phyloP scores from a whole-genome alignment of 495 filamentous ascomycete genomes.

The Glonium stellatum region DNA sequence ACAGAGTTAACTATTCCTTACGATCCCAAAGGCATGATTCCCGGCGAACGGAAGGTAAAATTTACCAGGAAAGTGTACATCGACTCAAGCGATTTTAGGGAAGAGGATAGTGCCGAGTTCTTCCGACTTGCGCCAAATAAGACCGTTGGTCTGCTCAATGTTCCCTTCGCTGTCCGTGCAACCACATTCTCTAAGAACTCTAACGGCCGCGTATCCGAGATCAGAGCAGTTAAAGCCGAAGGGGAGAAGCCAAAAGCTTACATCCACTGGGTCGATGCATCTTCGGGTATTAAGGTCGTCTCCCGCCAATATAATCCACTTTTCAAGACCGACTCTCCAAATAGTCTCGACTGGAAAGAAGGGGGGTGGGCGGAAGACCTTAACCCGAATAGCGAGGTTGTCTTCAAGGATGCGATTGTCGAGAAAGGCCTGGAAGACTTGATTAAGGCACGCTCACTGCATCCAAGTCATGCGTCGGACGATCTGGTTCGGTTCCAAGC shows the following conservation, averaged over 20 bases:
- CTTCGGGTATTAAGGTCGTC: constrained; percentile 50
- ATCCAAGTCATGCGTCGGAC: constrained; percentile 64
- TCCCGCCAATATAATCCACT: constrained; percentile 77
- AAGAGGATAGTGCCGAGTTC: constrained; percentile 71
- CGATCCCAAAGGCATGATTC: constrained; percentile 60
- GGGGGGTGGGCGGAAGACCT: constrained; percentile 78
- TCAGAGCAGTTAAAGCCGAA: constrained; percentile 46
- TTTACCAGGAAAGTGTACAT: constrained; percentile 88
- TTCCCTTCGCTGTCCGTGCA: constrained; percentile 74
- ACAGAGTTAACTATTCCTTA: constrained; percentile 62
- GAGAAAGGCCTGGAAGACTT: constrained; percentile 84
- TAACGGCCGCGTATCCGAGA: constrained; percentile 62
- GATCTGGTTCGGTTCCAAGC: constrained; percentile 76
- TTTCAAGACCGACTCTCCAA: constrained; percentile 79
- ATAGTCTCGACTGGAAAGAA: constrained; percentile 49
- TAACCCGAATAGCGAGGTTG: constrained; percentile 74
- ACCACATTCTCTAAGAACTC: constrained; percentile 67
- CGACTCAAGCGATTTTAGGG: constrained; percentile 85
- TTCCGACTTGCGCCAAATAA: constrained; percentile 93
- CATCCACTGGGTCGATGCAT: constrained; percentile 81
- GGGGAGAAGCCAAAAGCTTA: constrained; percentile 65
- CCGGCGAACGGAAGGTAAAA: constrained; percentile 51
- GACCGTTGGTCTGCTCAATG: constrained; percentile 78
- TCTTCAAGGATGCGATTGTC: constrained; percentile 71
- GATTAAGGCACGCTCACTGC: constrained; percentile 45